phyloP scores from a whole-genome alignment of 257 asterid species.

The Solanum ossicruentum region DNA sequence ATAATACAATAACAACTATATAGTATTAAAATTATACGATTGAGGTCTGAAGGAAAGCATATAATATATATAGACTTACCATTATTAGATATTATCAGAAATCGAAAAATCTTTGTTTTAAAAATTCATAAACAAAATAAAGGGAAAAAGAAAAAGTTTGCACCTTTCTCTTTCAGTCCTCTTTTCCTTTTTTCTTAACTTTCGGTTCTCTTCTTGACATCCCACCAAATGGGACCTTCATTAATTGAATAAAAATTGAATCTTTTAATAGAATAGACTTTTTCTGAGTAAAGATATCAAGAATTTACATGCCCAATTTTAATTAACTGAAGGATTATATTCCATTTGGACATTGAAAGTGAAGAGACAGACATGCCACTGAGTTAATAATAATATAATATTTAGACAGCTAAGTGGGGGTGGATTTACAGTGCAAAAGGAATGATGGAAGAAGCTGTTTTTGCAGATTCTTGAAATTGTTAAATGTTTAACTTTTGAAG shows the following conservation, averaged over 20 bases:
- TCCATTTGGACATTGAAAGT: neutral
- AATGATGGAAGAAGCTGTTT: conserved; percentile 8
- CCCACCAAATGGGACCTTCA: neutral
- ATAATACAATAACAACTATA: too few relatives aligned
- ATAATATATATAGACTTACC: too few relatives aligned
- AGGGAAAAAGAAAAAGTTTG: neutral
- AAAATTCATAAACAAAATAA: too few relatives aligned
- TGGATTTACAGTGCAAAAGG: conserved; percentile 8
- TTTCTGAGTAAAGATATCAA: neutral
- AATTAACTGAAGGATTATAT: neutral
- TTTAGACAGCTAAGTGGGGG: neutral
- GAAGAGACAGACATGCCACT: neutral
- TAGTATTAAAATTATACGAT: too few relatives aligned
- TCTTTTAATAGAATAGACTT: neutral
- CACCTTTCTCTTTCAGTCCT: neutral
- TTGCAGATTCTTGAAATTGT: neutral
- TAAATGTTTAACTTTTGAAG: neutral
- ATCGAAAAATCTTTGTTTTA: too few relatives aligned
- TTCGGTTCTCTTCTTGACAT: neutral
- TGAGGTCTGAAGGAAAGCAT: too few relatives aligned
- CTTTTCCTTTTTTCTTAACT: neutral
- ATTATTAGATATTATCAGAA: too few relatives aligned
- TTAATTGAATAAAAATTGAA: neutral
- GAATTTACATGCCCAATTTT: neutral
- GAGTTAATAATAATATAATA: neutral